Evolutionary conservation across 768 basidiomycete genomes (phyloP).

Genomic region (Daedaleopsis sinensis): DNA sequence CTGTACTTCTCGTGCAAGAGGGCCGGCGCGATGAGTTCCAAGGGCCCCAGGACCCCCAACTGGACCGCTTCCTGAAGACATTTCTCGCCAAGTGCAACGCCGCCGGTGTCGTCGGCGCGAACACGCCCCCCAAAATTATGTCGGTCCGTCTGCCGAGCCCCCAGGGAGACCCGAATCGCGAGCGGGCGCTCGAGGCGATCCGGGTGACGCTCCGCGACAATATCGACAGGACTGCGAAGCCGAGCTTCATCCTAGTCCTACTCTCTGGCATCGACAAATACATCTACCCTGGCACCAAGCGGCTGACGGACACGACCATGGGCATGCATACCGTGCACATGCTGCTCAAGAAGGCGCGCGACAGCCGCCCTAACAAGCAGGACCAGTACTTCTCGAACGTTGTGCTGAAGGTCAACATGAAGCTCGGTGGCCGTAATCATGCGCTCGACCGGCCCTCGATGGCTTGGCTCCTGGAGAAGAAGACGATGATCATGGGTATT

Average conservation of each 20-base stretch:
- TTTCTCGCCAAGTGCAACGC: constrained; percentile 58
- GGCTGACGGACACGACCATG: constrained; percentile 71
- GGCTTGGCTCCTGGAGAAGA: constrained; percentile 64
- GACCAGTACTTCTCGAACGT: constrained; percentile 86
- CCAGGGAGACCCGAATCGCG: constrained; percentile 23
- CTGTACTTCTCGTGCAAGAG: constrained; percentile 67
- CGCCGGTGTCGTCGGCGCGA: constrained; percentile 60
- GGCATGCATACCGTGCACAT: constrained; percentile 80
- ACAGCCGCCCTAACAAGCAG: constrained; percentile 51
- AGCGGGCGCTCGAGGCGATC: constrained; percentile 45
- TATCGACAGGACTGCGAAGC: constrained; percentile 36
- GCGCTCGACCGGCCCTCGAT: constrained; percentile 55
- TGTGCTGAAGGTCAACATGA: constrained; percentile 80
- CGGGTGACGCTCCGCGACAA: constrained; percentile 29
- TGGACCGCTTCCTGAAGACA: constrained; percentile 48
- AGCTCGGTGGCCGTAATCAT: constrained; percentile 84
- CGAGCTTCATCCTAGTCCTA: constrained; percentile 71
- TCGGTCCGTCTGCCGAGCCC: constrained; percentile 36
- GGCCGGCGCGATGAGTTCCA: constrained; percentile 37
- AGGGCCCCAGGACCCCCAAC: constrained; percentile 44
- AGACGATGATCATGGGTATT: constrained; percentile 85
- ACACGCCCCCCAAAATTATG: constrained; percentile 39
- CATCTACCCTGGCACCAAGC: constrained; percentile 84
- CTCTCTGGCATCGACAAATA: constrained; percentile 68
- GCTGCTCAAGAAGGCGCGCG: constrained; percentile 62